A percentile compares a stretch with the other conserved stretches of the same genome.
These are phyloP conservation scores for Candida railenensis DNA, from an alignment of 805 yeast genomes.

Conservation along the genomic window DNA sequence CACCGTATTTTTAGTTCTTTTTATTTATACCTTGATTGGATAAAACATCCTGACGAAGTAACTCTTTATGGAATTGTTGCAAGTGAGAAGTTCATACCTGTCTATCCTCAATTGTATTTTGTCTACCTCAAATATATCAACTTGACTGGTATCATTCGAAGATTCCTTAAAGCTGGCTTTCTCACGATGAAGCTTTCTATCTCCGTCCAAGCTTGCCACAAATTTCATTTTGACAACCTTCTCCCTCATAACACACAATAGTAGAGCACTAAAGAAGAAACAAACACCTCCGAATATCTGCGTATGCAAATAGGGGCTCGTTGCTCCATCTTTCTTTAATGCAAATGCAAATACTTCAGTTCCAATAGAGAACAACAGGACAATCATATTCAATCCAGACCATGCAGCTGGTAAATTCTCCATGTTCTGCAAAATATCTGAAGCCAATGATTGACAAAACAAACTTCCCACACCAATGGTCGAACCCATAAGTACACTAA, in stretches of 20 bases:
- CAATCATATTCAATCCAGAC: conserved; percentile 37
- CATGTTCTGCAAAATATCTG: conserved; percentile 18
- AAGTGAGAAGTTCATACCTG: conserved; percentile 8
- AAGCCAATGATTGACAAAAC: conserved; percentile 23
- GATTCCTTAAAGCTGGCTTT: conserved; percentile 8
- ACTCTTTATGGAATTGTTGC: not conserved
- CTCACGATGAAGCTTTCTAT: conserved; percentile 2
- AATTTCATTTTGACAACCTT: conserved; percentile 46
- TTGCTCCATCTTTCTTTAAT: conserved; percentile 21
- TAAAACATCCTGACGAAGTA: conserved; percentile 19
- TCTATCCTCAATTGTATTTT: not conserved
- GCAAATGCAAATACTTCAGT: conserved; percentile 58
- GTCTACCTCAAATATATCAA: not conserved
- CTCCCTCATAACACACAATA: conserved; percentile 51
- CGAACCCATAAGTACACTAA: conserved; percentile 28
- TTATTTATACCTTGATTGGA: conserved; percentile 3
- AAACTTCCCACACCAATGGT: conserved; percentile 30
- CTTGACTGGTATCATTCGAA: conserved; percentile 7
- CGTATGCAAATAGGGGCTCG: conserved; percentile 54
- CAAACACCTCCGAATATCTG: conserved; percentile 60
- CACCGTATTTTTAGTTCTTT: no score
- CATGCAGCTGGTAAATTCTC: conserved; percentile 37
- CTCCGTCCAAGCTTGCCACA: conserved; percentile 11
- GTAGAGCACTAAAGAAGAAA: conserved; percentile 40
- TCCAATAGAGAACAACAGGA: conserved; percentile 33